These are phyloP conservation scores for Polychaeton citri DNA, from an alignment of 2,329 filamentous ascomycete species.

Conservation along the genomic window DNA sequence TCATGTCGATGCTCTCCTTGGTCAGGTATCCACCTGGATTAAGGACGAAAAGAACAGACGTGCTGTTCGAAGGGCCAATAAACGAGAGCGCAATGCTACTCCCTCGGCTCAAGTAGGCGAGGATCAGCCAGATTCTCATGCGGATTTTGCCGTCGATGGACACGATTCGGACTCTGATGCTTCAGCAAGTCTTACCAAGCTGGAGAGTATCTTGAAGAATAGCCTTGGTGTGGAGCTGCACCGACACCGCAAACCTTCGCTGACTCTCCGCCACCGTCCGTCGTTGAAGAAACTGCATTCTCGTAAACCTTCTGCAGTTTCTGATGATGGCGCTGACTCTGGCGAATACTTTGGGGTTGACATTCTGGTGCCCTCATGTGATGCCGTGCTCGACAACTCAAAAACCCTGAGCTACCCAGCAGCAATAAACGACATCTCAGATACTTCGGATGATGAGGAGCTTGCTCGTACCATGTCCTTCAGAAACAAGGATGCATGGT, in stretches of 20 bases:
- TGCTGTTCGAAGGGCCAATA: conserved; percentile 30
- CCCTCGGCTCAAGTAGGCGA: conserved; percentile 3
- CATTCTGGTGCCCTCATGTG: conserved; percentile 67
- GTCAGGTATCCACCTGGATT: conserved; percentile 72
- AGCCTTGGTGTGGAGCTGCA: conserved; percentile 5
- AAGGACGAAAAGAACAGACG: conserved; percentile 63
- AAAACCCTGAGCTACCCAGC: conserved; percentile 70
- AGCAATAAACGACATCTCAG: conserved; percentile 31
- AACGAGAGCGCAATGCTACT: conserved; percentile 23
- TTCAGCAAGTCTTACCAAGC: conserved; percentile 60
- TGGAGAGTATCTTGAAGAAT: conserved; percentile 68
- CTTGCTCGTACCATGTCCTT: conserved; percentile 14
- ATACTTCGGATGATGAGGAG: conserved; percentile 32
- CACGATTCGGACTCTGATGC: conserved; percentile 39
- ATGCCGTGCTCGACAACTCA: conserved; percentile 76
- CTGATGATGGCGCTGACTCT: conserved; percentile 45
- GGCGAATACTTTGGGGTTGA: conserved; percentile 78
- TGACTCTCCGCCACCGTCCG: conserved; percentile 20
- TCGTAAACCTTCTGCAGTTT: conserved; percentile 36
- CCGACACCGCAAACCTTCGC: conserved; percentile 9
- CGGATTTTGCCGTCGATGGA: conserved; percentile 1
- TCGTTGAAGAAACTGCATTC: conserved; percentile 19
- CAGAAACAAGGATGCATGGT: conserved; percentile 51
- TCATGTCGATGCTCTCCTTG: conserved; percentile 36
- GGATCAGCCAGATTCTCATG: conserved; percentile 34